These are phyloP conservation scores for Lentinus tigrinus DNA, from an alignment of 768 basidiomycete species.

Conservation along the genomic window DNA sequence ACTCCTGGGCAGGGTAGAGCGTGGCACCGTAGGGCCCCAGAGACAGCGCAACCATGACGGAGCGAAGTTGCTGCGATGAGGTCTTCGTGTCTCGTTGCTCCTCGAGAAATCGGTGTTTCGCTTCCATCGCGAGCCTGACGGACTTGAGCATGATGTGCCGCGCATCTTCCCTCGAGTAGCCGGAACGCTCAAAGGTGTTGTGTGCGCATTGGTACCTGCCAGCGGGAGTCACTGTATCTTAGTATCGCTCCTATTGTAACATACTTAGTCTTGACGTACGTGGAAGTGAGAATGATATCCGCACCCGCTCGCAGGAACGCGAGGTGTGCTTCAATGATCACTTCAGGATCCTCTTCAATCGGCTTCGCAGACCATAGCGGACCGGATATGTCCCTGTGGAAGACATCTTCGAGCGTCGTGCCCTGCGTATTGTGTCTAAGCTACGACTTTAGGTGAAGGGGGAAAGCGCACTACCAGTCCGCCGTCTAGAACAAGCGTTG, in stretches of 20 bases:
- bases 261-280: conserved; percentile 44
- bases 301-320: conserved; percentile 67
- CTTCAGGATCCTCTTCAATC: conserved; percentile 49
- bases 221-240: not conserved
- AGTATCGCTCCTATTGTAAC: no score
- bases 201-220: conserved; percentile 67
- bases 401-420: conserved; percentile 54
- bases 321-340: conserved; percentile 57
- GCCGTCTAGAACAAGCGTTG: conserved; percentile 12
- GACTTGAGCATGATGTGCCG: conserved; percentile 50
- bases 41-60: conserved; percentile 59
- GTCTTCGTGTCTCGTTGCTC: conserved; percentile 5
- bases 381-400: conserved; percentile 47
- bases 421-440: conserved; percentile 42
- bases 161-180: conserved; percentile 44
- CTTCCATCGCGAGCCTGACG: conserved; percentile 50
- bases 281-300: conserved; percentile 63
- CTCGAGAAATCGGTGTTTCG: conserved; percentile 36
- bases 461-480: conserved; percentile 18
- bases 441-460: not conserved
- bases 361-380: conserved; percentile 75
- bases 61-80: conserved; percentile 9
- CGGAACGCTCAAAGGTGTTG: conserved; percentile 51
- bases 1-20: conserved; percentile 66
- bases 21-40: conserved; percentile 76